phyloP scores from a whole-genome alignment of 805 yeast species.

The Candida jianshihensis region DNA sequence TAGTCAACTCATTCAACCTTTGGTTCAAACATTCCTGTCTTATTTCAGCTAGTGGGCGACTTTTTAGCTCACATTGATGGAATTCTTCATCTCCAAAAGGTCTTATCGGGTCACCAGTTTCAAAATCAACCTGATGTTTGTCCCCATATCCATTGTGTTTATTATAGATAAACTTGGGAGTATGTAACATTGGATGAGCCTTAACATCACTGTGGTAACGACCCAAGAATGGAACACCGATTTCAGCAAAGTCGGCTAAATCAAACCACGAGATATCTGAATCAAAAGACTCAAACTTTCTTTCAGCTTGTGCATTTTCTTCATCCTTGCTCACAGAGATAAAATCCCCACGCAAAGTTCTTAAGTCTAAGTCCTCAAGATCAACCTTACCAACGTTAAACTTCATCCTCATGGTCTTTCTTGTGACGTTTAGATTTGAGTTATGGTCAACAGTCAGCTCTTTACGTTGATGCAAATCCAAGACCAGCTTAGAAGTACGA shows the following conservation, averaged over 20 bases:
- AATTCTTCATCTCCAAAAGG: slow-evolving; percentile 50
- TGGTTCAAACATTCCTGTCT: slow-evolving; percentile 31
- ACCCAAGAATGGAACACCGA: slow-evolving; percentile 34
- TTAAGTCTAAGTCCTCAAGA: slow-evolving; percentile 48
- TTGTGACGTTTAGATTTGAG: slow-evolving; percentile 40
- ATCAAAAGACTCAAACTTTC: slow-evolving; percentile 38
- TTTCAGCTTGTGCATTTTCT: slow-evolving; percentile 4
- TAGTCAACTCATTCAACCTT: slow-evolving; percentile 11
- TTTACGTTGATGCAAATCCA: slow-evolving; percentile 64
- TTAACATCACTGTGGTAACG: slow-evolving; percentile 35
- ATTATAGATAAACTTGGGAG: slow-evolving; percentile 65
- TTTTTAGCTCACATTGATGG: slow-evolving; percentile 47
- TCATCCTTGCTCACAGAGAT: slow-evolving; percentile 5
- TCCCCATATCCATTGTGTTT: slow-evolving; percentile 52
- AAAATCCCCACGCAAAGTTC: slow-evolving; percentile 41
- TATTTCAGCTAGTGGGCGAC: slow-evolving; percentile 36
- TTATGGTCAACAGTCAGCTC: slow-evolving; percentile 39
- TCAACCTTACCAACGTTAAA: slow-evolving; percentile 63
- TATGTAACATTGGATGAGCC: slow-evolving; percentile 54
- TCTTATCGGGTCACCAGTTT: slow-evolving; percentile 25
- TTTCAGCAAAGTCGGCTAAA: slow-evolving; percentile 52
- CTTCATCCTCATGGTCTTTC: slow-evolving; percentile 44
- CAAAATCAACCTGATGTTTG: slow-evolving; percentile 31
- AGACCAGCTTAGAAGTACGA: slow-evolving; percentile 42
- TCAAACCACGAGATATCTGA: slow-evolving; percentile 58